phyloP scores from a whole-genome alignment of 2,329 filamentous ascomycete genomes.

The Apiospora hydei region DNA sequence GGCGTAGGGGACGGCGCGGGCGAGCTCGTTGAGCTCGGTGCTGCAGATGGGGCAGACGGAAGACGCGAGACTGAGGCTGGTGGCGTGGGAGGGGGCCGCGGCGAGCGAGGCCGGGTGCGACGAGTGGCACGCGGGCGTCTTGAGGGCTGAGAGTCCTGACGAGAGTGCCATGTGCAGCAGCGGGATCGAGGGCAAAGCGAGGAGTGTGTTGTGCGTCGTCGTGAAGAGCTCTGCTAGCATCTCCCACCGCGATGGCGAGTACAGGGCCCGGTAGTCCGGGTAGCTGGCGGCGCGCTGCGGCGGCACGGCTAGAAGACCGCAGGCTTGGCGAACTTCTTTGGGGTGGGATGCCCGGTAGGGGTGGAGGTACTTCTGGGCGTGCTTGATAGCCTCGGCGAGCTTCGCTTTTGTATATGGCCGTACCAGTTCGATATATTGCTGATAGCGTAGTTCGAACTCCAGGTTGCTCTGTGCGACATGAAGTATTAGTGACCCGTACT shows the following conservation, averaged over 20 bases:
- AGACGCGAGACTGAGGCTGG: slow-evolving; percentile 63
- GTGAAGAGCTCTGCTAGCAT: slow-evolving; percentile 83
- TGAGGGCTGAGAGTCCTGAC: slow-evolving; percentile 90
- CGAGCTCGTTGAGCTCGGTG: slow-evolving; percentile 91
- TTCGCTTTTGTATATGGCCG: slow-evolving; percentile 60
- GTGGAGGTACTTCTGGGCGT: slow-evolving; percentile 83
- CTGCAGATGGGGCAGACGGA: slow-evolving; percentile 95
- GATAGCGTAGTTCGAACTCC: slow-evolving; percentile 90
- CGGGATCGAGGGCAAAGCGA: slow-evolving; percentile 81
- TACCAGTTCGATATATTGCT: slow-evolving; percentile 94
- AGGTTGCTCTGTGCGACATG: slow-evolving; percentile 58
- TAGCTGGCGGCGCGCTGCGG: slow-evolving; percentile 56
- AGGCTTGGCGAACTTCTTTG: slow-evolving; percentile 73
- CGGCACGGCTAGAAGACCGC: slow-evolving; percentile 80
- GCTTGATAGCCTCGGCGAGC: slow-evolving; percentile 77
- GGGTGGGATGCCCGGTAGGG: slow-evolving; percentile 74
- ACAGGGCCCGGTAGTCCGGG: slow-evolving; percentile 64
- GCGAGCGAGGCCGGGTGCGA: slow-evolving; percentile 41
- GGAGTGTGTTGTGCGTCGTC: slow-evolving; percentile 83
- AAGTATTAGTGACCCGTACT: neutral
- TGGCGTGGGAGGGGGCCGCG: slow-evolving; percentile 45
- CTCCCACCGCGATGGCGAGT: slow-evolving; percentile 75
- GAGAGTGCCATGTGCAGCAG: slow-evolving; percentile 90
- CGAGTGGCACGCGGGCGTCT: slow-evolving; percentile 92
- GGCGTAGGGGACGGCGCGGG: slow-evolving; percentile 88